phyloP scores from a whole-genome alignment of 192 early-diverging fungal species.

The Linnemannia elongata region DNA sequence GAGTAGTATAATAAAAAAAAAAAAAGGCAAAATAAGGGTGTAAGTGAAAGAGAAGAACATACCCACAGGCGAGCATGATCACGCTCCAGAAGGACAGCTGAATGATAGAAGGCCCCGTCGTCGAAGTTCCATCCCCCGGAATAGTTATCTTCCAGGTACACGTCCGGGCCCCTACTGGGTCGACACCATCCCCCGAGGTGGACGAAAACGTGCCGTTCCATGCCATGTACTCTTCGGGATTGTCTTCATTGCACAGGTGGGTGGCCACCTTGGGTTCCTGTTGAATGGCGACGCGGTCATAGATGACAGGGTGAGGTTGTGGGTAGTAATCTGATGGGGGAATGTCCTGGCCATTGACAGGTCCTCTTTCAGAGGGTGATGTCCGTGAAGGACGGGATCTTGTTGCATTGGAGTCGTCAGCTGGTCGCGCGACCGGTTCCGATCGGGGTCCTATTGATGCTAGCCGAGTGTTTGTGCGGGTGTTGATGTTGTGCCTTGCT shows the following conservation, averaged over 20 bases:
- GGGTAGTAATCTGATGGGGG: background rate
- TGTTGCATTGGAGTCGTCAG: background rate
- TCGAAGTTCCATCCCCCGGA: background rate
- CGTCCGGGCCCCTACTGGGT: conserved; percentile 14
- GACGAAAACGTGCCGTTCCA: conserved; percentile 26
- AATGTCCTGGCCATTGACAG: background rate
- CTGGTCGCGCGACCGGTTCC: background rate
- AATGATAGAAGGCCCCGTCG: conserved; percentile 5
- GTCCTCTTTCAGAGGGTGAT: background rate
- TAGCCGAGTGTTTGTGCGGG: background rate
- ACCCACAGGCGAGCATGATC: conserved; percentile 24
- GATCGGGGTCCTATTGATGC: background rate
- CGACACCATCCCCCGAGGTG: conserved; percentile 24
- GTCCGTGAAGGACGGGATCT: background rate
- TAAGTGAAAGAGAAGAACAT: background rate
- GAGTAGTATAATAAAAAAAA: background rate
- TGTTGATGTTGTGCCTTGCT: background rate
- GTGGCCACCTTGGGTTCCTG: background rate
- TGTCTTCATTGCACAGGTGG: conserved; percentile 10
- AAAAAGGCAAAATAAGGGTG: background rate
- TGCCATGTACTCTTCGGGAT: background rate
- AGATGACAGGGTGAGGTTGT: background rate
- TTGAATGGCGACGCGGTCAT: background rate
- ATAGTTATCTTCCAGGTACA: conserved; percentile 36
- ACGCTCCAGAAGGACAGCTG: background rate